Evolutionary conservation across 441 rosid genomes (phyloP), one percentile per base, ranked within the genome.

Genomic region (Monsonia emarginata): DNA sequence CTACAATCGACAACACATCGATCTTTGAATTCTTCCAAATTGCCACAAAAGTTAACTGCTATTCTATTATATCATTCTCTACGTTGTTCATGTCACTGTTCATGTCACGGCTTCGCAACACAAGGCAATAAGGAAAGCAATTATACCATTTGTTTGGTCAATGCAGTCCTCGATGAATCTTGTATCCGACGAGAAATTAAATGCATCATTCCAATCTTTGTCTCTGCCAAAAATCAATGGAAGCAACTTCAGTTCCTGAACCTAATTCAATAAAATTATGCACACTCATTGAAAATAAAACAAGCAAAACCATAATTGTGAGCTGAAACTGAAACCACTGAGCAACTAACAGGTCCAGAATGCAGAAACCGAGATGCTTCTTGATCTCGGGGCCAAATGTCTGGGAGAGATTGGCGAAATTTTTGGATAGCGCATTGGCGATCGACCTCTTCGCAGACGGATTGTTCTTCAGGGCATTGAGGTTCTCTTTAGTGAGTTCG

Each of bases 131-230:
- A 6, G 10, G 40, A 25, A 54, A 22, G 11, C 32, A 22, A 38
- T 25, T 10, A 28, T 68, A 80, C 98, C 98, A 74, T 81, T 79
- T 26, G 87, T 80, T 75, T 69, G 71, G 74, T 59, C 60, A 50
- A 50, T 66, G 69, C 98, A 94, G 1, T 80, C 65, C 32, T 79
- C 54, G 64, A 94, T 78, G 80, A 94, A 90, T 8, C 69, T 54
- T 10, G 91, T 63, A n/a, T 84, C 72, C 32, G 74, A 65, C 28
- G 96, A 82, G 79, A 90, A 93, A 81, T 92, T 88, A 77, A 92
- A 92, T 0, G 97, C 96, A 70, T 70, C 86, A 65, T 87, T 72
- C 87, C 91, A 90, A 76, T 92, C 98, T 65, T 75, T 76, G 73
- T 90, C 88, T 68, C 96, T 90, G 85, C 60, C 69, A 28, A 76